Conservation (phyloP, 352 stramenopile species). For the Phytophthora rubi region DNA sequence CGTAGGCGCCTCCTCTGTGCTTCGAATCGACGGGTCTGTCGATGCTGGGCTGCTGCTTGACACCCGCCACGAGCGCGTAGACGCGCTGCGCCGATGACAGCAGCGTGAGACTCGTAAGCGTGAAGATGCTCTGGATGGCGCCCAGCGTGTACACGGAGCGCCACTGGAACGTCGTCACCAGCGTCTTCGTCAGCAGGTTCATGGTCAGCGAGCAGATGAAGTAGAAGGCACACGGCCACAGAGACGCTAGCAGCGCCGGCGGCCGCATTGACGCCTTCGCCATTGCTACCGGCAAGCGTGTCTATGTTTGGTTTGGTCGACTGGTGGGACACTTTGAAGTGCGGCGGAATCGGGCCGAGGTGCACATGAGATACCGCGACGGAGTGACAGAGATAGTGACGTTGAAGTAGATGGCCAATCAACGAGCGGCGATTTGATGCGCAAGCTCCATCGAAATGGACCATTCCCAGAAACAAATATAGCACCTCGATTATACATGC, state of each 20-base stretch:
- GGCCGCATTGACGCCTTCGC: background rate
- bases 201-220: conserved; percentile 72
- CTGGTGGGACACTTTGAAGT: conserved; percentile 16
- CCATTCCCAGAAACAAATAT: too few relatives aligned
- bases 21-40: background rate
- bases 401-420: background rate
- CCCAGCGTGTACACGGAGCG: conserved; percentile 64
- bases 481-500: too few relatives aligned
- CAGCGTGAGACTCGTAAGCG: conserved; percentile 46
- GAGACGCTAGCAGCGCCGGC: conserved; percentile 30
- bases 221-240: conserved; percentile 76
- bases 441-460: background rate
- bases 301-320: conserved; percentile 27
- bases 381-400: background rate
- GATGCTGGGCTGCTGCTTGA: conserved; percentile 7
- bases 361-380: background rate
- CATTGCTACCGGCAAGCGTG: conserved; percentile 3
- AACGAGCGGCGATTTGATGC: background rate
- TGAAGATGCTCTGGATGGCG: conserved; percentile 71
- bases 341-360: too few relatives aligned
- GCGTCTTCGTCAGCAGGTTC: conserved; percentile 81
- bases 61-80: background rate
- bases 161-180: conserved; percentile 72
- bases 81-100: conserved; percentile 16
- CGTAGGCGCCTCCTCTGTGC: conserved; percentile 14